Conservation (phyloP, 2,329 filamentous ascomycete genomes). For the Huntiella decipiens region DNA sequence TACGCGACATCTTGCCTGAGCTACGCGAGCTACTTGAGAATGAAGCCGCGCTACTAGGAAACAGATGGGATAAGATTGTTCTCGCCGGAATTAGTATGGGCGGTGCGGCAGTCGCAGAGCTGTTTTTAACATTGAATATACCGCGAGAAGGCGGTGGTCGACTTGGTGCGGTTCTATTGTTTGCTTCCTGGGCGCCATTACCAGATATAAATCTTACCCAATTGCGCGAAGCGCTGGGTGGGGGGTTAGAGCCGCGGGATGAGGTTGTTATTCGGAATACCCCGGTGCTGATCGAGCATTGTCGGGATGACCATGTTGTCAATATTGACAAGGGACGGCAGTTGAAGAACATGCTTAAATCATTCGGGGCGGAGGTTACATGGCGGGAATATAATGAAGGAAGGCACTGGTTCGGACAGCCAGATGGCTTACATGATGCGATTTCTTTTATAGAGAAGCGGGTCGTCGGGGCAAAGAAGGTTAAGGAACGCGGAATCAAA, state of each 20-base stretch:
- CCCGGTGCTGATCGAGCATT: background rate
- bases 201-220: background rate
- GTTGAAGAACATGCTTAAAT: background rate
- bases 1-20: background rate
- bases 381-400: background rate
- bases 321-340: background rate
- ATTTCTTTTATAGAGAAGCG: background rate
- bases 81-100: background rate
- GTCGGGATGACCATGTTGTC: conserved; percentile 1
- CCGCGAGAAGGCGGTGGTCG: background rate
- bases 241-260: background rate
- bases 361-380: background rate
- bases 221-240: background rate
- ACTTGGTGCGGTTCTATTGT: background rate
- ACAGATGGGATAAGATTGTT: background rate
- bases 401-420: background rate
- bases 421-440: background rate
- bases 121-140: background rate
- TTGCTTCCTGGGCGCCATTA: background rate
- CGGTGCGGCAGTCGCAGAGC: background rate
- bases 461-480: background rate
- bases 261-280: background rate
- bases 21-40: background rate
- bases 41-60: background rate
- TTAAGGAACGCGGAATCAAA: background rate